phyloP scores from a whole-genome alignment of 2,329 filamentous ascomycete species.

The Cladosporium sp. region DNA sequence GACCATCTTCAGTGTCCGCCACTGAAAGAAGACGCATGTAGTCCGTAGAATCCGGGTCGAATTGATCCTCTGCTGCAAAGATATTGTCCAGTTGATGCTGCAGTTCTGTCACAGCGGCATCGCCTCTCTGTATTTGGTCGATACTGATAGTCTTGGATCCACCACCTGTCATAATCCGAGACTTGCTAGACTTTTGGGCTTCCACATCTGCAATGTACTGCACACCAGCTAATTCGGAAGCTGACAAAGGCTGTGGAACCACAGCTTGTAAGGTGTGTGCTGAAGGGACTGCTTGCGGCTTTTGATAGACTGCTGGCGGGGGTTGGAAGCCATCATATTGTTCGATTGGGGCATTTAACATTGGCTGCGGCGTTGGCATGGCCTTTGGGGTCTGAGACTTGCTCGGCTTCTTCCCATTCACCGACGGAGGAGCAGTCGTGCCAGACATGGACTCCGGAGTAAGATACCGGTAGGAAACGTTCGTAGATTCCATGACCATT shows the following conservation, averaged over 20 bases:
- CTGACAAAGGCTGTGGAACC: constrained; percentile 23
- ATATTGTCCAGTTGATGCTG: constrained; percentile 66
- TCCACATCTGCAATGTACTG: constrained; percentile 19
- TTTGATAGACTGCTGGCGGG: not conserved
- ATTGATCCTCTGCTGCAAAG: constrained; percentile 74
- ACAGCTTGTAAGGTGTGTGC: constrained; percentile 17
- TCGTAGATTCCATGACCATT: constrained; percentile 46
- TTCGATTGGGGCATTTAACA: not conserved
- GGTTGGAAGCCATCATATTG: not conserved
- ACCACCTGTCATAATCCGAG: not conserved
- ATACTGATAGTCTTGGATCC: constrained; percentile 32
- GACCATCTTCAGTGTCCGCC: constrained; percentile 48
- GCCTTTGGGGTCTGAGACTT: not conserved
- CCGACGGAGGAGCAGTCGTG: constrained; percentile 5
- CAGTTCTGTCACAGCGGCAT: constrained; percentile 68
- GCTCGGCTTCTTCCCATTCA: constrained; percentile 10
- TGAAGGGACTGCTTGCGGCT: not conserved
- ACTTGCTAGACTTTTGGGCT: not conserved
- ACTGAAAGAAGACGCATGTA: not conserved
- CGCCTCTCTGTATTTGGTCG: constrained; percentile 77
- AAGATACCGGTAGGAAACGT: constrained; percentile 34
- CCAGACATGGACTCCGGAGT: constrained; percentile 27
- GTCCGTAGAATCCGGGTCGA: constrained; percentile 51
- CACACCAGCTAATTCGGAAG: constrained; percentile 32
- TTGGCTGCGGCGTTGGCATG: not conserved